Conservation (phyloP, 805 yeast species). For the Wickerhamiella musiphila region DNA sequence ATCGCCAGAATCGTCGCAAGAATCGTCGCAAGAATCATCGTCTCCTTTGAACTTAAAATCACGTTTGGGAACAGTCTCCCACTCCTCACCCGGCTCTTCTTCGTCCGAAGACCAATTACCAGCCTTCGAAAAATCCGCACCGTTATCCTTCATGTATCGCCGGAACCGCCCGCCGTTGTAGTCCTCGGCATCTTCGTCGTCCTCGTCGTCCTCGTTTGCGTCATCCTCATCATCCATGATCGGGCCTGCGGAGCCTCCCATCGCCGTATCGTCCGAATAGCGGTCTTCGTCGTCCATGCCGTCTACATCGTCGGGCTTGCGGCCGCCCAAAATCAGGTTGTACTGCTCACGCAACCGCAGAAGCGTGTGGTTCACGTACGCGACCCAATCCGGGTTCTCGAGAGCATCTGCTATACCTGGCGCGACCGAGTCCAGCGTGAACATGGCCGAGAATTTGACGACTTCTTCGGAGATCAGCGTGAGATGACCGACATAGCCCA, state of each 20-base stretch:
- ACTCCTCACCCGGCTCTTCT: slow-evolving; percentile 36
- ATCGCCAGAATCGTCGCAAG: slow-evolving; percentile 10
- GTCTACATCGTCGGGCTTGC: slow-evolving; percentile 27
- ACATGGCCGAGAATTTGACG: slow-evolving; percentile 59
- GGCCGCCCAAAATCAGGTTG: slow-evolving; percentile 85
- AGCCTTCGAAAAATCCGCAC: too few relatives aligned
- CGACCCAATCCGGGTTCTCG: slow-evolving; percentile 46
- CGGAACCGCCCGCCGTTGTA: slow-evolving; percentile 35
- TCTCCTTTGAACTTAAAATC: slow-evolving; percentile 5
- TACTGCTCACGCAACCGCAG: slow-evolving; percentile 86
- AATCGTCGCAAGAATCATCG: background rate
- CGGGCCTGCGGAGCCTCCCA: background rate
- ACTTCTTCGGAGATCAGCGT: slow-evolving; percentile 90
- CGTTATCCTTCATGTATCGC: slow-evolving; percentile 64
- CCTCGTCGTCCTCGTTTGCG: slow-evolving; percentile 20
- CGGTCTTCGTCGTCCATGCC: slow-evolving; percentile 12
- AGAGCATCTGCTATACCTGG: slow-evolving; percentile 34
- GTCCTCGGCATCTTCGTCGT: slow-evolving; percentile 18
- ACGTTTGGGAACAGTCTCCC: slow-evolving; percentile 5
- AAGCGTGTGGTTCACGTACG: slow-evolving; percentile 65
- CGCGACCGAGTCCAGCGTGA: slow-evolving; percentile 42
- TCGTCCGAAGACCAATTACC: slow-evolving; percentile 38
- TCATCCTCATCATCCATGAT: slow-evolving; percentile 20
- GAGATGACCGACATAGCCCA: slow-evolving; percentile 96
- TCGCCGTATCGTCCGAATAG: slow-evolving; percentile 19